phyloP scores from a whole-genome alignment of 768 basidiomycete genomes.

The Lentinula sp. region DNA sequence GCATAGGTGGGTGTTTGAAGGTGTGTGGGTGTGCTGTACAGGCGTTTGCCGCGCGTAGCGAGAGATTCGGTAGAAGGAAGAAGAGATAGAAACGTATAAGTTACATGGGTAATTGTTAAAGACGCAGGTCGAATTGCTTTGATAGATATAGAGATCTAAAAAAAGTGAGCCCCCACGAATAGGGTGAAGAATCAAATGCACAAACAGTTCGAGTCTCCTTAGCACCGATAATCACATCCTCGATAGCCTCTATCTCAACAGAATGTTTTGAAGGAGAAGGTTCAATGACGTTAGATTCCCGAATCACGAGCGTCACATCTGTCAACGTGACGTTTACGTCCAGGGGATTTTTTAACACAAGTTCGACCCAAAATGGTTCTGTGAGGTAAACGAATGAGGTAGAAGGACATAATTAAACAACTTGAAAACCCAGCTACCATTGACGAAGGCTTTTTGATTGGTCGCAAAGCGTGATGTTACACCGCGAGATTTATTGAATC shows the following conservation, averaged over 20 bases:
- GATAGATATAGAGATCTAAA: constrained; percentile 58
- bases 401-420: not conserved
- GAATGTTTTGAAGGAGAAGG: constrained; percentile 27
- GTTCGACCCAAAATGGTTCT: constrained; percentile 79
- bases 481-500: constrained; percentile 52
- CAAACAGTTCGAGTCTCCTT: constrained; percentile 63
- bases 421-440: constrained; percentile 38
- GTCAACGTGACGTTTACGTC: constrained; percentile 67
- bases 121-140: constrained; percentile 45
- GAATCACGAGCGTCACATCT: constrained; percentile 50
- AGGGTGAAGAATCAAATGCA: constrained; percentile 2
- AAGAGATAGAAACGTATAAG: constrained; percentile 69
- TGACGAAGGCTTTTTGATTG: constrained; percentile 54
- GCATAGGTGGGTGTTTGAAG: constrained; percentile 66
- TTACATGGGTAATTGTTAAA: constrained; percentile 50
- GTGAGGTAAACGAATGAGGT: constrained; percentile 5
- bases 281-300: constrained; percentile 29
- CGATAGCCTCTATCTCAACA: constrained; percentile 53
- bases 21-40: constrained; percentile 72
- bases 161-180: not conserved
- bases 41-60: constrained; percentile 62
- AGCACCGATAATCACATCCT: constrained; percentile 55
- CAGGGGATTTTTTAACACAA: constrained; percentile 66
- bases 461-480: constrained; percentile 47
- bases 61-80: constrained; percentile 65